Conservation (phyloP, 768 basidiomycete species). For the Amanita phalloides region DNA sequence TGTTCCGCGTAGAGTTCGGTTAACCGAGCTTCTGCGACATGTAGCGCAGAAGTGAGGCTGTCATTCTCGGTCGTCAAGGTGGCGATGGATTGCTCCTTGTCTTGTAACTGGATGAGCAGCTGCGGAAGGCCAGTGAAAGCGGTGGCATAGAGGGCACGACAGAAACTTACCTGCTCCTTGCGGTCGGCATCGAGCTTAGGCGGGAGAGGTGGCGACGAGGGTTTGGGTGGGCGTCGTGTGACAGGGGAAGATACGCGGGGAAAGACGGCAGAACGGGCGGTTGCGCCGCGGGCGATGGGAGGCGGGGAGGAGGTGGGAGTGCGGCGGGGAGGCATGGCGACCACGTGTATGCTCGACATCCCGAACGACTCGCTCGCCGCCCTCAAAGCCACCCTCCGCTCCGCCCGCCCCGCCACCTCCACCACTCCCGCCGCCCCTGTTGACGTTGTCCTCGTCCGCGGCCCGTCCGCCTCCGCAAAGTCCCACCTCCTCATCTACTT, state of each 20-base stretch:
- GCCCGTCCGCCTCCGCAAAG: slow-evolving; percentile 66
- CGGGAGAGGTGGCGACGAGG: slow-evolving; percentile 44
- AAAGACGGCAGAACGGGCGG: slow-evolving; percentile 56
- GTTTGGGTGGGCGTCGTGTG: slow-evolving; percentile 26
- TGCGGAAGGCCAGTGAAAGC: slow-evolving; percentile 17
- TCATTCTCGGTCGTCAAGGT: slow-evolving; percentile 54
- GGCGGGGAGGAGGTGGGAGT: slow-evolving; percentile 32
- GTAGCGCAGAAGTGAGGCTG: slow-evolving; percentile 51
- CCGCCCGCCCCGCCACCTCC: slow-evolving; percentile 3
- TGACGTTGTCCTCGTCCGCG: slow-evolving; percentile 70
- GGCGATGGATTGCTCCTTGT: slow-evolving; percentile 64
- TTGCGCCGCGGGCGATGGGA: slow-evolving; percentile 40
- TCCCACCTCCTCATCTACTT: slow-evolving; percentile 67
- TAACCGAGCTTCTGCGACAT: slow-evolving; percentile 60
- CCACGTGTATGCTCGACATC: slow-evolving; percentile 7
- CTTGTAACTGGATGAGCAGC: slow-evolving; percentile 70
- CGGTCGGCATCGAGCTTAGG: slow-evolving; percentile 72
- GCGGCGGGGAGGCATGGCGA: slow-evolving; percentile 24
- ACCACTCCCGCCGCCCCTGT: slow-evolving; percentile 11
- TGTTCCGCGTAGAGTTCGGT: slow-evolving; percentile 78
- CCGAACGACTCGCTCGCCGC: slow-evolving; percentile 4
- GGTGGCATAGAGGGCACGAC: slow-evolving; percentile 5
- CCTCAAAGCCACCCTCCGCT: slow-evolving; percentile 5
- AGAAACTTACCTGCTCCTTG: slow-evolving; percentile 59
- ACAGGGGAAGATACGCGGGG: slow-evolving; percentile 45